A percentile compares a stretch with the other conserved stretches of the same genome.
phyloP scores from a whole-genome alignment of 2,329 filamentous ascomycete species.

The Aspergillus costaricaensis region DNA sequence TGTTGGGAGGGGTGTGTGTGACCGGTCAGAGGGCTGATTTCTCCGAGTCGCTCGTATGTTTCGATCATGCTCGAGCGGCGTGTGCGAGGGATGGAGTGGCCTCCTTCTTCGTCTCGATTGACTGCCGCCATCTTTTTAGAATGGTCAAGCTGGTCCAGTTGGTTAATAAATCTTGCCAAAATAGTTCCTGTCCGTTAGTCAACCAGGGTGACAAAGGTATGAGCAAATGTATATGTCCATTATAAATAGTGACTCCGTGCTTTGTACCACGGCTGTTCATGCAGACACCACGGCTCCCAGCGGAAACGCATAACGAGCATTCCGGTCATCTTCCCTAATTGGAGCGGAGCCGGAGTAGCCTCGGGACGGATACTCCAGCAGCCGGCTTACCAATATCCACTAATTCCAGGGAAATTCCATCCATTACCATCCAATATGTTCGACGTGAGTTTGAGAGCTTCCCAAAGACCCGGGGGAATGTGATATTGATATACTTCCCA shows the following conservation, averaged over 20 bases:
- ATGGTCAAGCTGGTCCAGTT: no score
- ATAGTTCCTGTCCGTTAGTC: background rate
- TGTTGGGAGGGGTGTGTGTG: background rate
- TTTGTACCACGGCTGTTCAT: background rate
- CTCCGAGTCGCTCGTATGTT: constrained; percentile 16
- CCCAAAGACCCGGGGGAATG: background rate
- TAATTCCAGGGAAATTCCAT: background rate
- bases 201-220: background rate
- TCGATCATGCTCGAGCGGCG: constrained; percentile 2
- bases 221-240: background rate
- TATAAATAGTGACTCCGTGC: background rate
- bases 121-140: background rate
- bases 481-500: background rate
- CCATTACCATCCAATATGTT: background rate
- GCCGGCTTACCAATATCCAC: constrained; percentile 5
- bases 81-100: background rate
- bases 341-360: background rate
- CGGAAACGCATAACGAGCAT: background rate
- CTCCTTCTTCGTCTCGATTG: constrained; percentile 3
- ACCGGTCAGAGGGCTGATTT: constrained; percentile 3
- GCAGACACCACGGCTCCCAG: background rate
- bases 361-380: constrained; percentile 9
- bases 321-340: background rate
- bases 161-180: background rate
- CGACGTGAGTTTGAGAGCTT: background rate